Evolutionary conservation across 176 grass and related monocot species (phyloP), one percentile per base, ranked within the genome.

Genomic region (Musa beccarii): DNA sequence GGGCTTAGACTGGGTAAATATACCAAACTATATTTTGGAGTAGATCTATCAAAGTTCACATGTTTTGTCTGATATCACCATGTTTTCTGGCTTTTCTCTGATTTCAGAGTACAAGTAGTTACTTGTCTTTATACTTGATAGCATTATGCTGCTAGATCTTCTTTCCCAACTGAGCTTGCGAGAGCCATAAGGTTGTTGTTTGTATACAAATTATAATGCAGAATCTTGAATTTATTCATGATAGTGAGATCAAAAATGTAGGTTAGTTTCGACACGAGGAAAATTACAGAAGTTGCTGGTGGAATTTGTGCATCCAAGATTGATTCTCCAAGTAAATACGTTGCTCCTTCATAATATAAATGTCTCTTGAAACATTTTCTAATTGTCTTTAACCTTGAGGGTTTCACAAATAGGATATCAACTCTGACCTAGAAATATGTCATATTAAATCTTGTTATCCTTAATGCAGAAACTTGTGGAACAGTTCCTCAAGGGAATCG

Each of bases 271-370:
- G 79, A 72, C 75, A 53, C 81, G 86, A 77, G 79, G 86, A 50
- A 92, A 92, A 49, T 75, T 92, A 69, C 89, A 92, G 69, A 92
- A 92, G 53, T 81, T 92, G 72, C 78, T 92, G 25, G 84, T 89
- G 82, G 86, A 92, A 84, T 89, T 79, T 49, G 83, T 92, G 29
- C 84, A 80, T 78, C 89, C 89, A 53, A 89, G 80, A 74, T 70
- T 92, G 62, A 82, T 92, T 77, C 89, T 89, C 62, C 89, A 84
- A 81, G 84, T 92, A 83, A 81, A 50, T 69, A 6, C 21, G 5
- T 50, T 50, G 6, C 9, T 12, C 25, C 64, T 34, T 67, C 34
- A 43, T 43, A 6, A 43, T 43, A 43, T 43, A 43, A 43, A 43
- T 28, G 26, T 6, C 34, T 43, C 34, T 43, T 43, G 34, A 43